Evolutionary conservation across 2,329 filamentous ascomycete species (phyloP), one percentile per base, ranked within the genome.

Genomic region (Grosmannia huntii): DNA sequence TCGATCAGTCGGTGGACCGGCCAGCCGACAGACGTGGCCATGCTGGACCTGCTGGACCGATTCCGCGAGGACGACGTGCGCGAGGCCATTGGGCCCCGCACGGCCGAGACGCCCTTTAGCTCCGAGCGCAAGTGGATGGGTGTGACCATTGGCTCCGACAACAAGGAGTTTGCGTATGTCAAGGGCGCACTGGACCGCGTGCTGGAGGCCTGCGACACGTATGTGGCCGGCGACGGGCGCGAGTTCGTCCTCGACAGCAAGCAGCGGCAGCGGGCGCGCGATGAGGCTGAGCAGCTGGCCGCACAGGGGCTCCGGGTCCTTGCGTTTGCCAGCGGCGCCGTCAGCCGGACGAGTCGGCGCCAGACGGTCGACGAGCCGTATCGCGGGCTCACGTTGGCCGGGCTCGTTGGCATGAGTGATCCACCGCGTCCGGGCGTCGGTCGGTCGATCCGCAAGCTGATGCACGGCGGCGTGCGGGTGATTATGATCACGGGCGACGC

Each of bases 41-140:
- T 97, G 71, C 79, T 99, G 54, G 94, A 99, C 71, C 77, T 99
- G 56, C 76, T 99, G 38, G 95, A 99, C 72, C 82, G 84, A 27
- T 94, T 95, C 68, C 87, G 87, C 60, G 92, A 96, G 70, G 89
- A 95, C 63, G 94, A 99, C 71, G 84, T 95, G 52, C 85, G 95
- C 61, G 87, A 94, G 53, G 86, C 88, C 11, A 83, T 96, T 57
- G 90, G 90, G n/a, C 79, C 81, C 36, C 87, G 92, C 54, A 82
- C 87, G 36, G 84, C 84, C 50, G 94, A 99, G 70, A 91, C 89
- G 0, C 91, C 94, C 0, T 99, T 99, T 71, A 97, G 92, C 69
- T 99, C 94, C 1, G 90, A 96, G 68, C 83, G 92, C 59, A 99
- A 99, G 72, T 99, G 92, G 92, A 99, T 99, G 95, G 95, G 95